Evolutionary conservation across 2,329 filamentous ascomycete species (phyloP), one percentile per base, ranked within the genome.

Genomic region (Xylaria sp.): DNA sequence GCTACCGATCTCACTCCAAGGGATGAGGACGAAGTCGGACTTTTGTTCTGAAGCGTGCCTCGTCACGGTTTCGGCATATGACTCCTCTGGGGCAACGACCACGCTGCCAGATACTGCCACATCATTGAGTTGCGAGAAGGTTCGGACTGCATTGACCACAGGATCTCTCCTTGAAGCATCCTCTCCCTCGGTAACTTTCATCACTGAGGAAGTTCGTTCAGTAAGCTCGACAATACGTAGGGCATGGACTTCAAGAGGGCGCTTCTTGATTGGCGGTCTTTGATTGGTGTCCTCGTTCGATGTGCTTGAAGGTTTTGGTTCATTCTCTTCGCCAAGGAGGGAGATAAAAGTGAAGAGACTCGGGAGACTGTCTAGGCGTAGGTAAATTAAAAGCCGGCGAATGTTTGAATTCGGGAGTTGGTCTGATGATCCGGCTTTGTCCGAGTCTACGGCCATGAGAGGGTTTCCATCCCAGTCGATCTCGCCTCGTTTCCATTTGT

Each of bases 181-280:
- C 47, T 94, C 91, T 2, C 91, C 85, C 76, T 97, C 93, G 0
- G 93, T 91, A 11, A 97, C 93, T 74, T 93, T 91, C 95, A 98
- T 98, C 74, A 98, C 95, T 19, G 94, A 94, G 0, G 95, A 98
- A 50, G 93, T 92, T 85, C 95, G 93, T 74, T 98, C 94, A 0
- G 93, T 97, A 12, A 98, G 87, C 76, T 97, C 93, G 57, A 97
- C 82, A 17, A 98, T 86, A 14, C 94, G 91, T n/a, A 97, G 82
- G 36, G 94, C 95, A 74, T 97, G 93, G 0, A 94, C 91, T 75
- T 92, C 87, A 0, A 95, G 84, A 0, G 88, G 86, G 8, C 83
- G 82, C 60, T 81, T 83, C 27, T 74, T 77, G 61, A 75, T 72
- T 42, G 69, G 42, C 1, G 75, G 71, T 1, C 77, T 72, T 24